Conservation (phyloP, 192 early-diverging fungal species). For the Thamnidium elegans region DNA sequence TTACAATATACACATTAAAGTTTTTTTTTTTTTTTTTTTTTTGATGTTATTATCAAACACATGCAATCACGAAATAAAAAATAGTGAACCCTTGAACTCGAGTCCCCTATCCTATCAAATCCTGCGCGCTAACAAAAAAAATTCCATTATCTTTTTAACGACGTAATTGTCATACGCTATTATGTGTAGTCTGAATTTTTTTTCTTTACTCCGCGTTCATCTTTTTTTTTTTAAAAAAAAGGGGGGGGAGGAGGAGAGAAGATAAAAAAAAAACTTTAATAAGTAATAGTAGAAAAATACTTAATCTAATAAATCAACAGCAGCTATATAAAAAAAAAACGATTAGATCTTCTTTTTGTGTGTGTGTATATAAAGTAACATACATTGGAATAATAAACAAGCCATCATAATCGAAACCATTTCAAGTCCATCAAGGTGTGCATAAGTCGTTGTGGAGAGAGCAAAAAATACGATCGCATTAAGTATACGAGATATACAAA, state of each 20-base stretch:
- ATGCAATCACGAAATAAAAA: no score
- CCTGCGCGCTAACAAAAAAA: no score
- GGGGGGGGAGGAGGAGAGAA: no score
- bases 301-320: slow-evolving; percentile 28
- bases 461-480: slow-evolving; percentile 37
- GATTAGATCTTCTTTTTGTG: not conserved
- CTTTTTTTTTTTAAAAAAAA: no score
- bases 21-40: no score
- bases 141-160: not conserved
- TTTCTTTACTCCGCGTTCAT: not conserved
- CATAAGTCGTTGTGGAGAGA: slow-evolving; percentile 17
- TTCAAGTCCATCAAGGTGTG: slow-evolving; percentile 18
- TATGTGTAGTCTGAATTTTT: not conserved
- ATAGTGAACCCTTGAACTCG: no score
- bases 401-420: slow-evolving; percentile 28
- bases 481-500: slow-evolving; percentile 23
- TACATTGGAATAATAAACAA: slow-evolving; percentile 34
- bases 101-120: no score
- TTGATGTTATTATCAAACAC: no score
- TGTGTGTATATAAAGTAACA: slow-evolving; percentile 11
- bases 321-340: slow-evolving; percentile 14
- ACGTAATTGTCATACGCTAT: slow-evolving; percentile 10
- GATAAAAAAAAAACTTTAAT: no score
- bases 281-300: not conserved
- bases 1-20: no score